Percentiles rank a stretch among this genome's conserved stretches.
These are phyloP conservation scores for Coprinopsis sp. DNA, from an alignment of 768 basidiomycete genomes.

Conservation along the genomic window DNA sequence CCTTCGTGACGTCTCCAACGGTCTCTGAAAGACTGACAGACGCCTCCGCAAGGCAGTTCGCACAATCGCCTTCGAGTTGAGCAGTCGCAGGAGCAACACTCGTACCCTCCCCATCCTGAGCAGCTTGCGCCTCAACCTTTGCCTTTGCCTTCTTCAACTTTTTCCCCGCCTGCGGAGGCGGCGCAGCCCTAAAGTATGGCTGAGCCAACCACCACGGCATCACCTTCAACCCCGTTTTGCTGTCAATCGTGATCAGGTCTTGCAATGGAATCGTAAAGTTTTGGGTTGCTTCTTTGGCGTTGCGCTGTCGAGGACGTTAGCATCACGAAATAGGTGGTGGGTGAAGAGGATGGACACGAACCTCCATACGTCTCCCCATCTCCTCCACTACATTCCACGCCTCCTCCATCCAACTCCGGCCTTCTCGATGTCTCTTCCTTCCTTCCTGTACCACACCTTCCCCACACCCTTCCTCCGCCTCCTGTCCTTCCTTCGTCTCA, in stretches of 20 bases:
- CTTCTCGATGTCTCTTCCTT: too few species aligned
- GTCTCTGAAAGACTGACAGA: too few species aligned
- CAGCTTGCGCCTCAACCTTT: too few species aligned
- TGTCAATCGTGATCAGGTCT: constrained; percentile 28
- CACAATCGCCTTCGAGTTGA: too few species aligned
- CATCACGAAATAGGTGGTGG: too few species aligned
- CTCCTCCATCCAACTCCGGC: constrained; percentile 35
- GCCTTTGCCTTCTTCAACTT: too few species aligned
- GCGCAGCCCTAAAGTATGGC: constrained; percentile 55
- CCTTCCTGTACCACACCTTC: too few species aligned
- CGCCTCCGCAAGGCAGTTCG: too few species aligned
- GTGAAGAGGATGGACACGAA: constrained; percentile 11
- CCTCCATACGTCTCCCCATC: constrained; percentile 54
- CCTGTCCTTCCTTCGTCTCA: background rate
- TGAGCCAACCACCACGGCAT: constrained; percentile 52
- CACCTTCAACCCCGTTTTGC: constrained; percentile 31
- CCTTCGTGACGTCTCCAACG: too few species aligned
- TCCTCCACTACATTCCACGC: constrained; percentile 55
- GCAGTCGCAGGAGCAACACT: too few species aligned
- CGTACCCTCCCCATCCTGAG: too few species aligned
- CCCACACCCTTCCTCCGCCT: constrained; percentile 10
- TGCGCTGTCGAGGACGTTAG: constrained; percentile 33
- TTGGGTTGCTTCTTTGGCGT: constrained; percentile 34
- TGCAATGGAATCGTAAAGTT: constrained; percentile 16
- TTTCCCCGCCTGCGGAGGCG: constrained; percentile 2